Evolutionary conservation across 2,329 filamentous ascomycete genomes (phyloP).

Genomic region (Neopestalotiopsis sp.): DNA sequence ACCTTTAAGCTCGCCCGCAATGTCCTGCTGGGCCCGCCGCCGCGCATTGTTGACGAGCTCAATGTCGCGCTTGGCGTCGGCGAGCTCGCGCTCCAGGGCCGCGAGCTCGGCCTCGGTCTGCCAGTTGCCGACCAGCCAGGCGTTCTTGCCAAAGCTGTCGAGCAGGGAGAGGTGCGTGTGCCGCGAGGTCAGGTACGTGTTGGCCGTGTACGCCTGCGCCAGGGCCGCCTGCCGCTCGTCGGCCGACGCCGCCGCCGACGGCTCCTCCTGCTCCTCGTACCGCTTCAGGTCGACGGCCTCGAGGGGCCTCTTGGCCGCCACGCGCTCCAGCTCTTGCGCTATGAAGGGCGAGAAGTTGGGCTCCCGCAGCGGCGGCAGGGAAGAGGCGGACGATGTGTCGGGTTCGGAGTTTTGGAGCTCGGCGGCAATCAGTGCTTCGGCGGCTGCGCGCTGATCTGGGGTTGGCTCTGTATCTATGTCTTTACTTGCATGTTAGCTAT

Average conservation of each 20-base stretch:
- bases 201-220: constrained; percentile 54
- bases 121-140: constrained; percentile 87
- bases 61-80: constrained; percentile 67
- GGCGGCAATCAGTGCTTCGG: constrained; percentile 70
- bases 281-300: constrained; percentile 75
- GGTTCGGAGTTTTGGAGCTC: constrained; percentile 61
- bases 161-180: constrained; percentile 70
- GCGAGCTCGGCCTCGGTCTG: constrained; percentile 76
- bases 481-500: constrained; percentile 40
- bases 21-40: constrained; percentile 71
- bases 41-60: constrained; percentile 76
- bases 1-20: constrained; percentile 72
- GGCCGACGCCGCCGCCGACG: constrained; percentile 39
- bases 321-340: constrained; percentile 69
- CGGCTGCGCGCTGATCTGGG: constrained; percentile 64
- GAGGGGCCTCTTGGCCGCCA: constrained; percentile 64
- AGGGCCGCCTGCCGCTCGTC: constrained; percentile 66
- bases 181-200: constrained; percentile 57
- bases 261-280: constrained; percentile 77
- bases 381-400: constrained; percentile 56
- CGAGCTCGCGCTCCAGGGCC: constrained; percentile 76
- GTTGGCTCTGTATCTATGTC: constrained; percentile 83
- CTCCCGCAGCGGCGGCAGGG: constrained; percentile 52
- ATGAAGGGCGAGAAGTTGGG: constrained; percentile 70
- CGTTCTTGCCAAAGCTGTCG: constrained; percentile 83